A percentile compares a stretch with the other conserved stretches of the same genome.
Evolutionary conservation across 768 basidiomycete species (phyloP).

Genomic region (Lactarius pseudohatsudake): DNA sequence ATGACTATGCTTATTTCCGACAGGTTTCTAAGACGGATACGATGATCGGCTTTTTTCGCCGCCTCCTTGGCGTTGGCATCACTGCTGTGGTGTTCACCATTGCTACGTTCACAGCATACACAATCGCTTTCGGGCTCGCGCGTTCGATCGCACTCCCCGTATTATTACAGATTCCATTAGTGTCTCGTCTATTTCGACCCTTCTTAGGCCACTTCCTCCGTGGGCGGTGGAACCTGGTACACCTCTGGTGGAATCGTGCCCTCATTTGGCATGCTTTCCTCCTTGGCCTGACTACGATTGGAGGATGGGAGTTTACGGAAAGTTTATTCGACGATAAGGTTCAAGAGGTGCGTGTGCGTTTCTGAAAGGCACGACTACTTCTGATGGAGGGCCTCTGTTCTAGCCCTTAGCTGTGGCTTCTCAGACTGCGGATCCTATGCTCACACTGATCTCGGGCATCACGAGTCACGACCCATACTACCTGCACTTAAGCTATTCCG

Average conservation of each 20-base stretch:
- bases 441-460: conserved; percentile 62
- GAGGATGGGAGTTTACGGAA: conserved; percentile 65
- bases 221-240: conserved; percentile 52
- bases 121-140: conserved; percentile 46
- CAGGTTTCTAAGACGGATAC: conserved; percentile 34
- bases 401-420: conserved; percentile 51
- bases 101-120: conserved; percentile 37
- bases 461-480: conserved; percentile 52
- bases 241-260: conserved; percentile 48
- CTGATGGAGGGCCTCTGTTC: background rate
- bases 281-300: conserved; percentile 51
- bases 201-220: conserved; percentile 64
- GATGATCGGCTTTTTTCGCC: conserved; percentile 24
- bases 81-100: conserved; percentile 13
- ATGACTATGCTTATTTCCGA: background rate
- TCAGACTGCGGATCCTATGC: conserved; percentile 50
- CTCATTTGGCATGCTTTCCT: conserved; percentile 50
- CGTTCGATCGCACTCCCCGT: conserved; percentile 53
- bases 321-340: conserved; percentile 58
- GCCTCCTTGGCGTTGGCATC: conserved; percentile 6
- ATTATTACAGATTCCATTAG: conserved; percentile 53
- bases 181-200: conserved; percentile 53
- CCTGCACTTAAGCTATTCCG: conserved; percentile 65
- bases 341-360: conserved; percentile 47
- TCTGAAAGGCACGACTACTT: background rate